Conservation (phyloP, 257 asterid genomes). For the Solanum gracilifrons region DNA sequence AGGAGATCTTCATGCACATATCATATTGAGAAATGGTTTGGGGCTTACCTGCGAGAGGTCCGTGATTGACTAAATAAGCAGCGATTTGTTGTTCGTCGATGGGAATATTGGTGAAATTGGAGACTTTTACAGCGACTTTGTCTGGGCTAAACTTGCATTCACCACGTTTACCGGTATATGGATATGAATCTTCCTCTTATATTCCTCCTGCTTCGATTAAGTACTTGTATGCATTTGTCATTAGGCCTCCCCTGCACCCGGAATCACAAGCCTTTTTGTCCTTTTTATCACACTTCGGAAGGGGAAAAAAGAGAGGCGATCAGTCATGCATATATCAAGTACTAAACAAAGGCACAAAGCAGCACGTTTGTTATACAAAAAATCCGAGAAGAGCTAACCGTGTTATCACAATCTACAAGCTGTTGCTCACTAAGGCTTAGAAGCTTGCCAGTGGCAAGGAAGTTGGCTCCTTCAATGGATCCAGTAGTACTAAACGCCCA, state of each 20-base stretch:
- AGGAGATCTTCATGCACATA: neutral
- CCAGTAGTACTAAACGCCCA: constrained; percentile 97
- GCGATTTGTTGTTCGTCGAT: constrained; percentile 59
- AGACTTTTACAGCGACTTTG: constrained; percentile 40
- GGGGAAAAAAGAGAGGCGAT: neutral
- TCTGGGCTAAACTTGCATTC: constrained; percentile 48
- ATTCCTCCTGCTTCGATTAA: constrained; percentile 70
- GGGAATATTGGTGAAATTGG: constrained; percentile 46
- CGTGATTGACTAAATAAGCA: constrained; percentile 50
- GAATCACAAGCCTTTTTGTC: constrained; percentile 49
- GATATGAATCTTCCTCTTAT: constrained; percentile 50
- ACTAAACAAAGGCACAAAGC: neutral
- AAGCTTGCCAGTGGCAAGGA: constrained; percentile 65
- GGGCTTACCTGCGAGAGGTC: constrained; percentile 65
- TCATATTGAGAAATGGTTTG: neutral
- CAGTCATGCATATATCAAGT: neutral
- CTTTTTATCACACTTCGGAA: constrained; percentile 35
- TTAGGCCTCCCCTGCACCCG: constrained; percentile 77
- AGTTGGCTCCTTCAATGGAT: constrained; percentile 72
- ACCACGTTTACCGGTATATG: constrained; percentile 57
- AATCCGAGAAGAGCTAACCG: constrained; percentile 18
- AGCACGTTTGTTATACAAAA: neutral
- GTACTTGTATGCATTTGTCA: constrained; percentile 83
- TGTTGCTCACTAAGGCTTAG: constrained; percentile 79
- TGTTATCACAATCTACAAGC: constrained; percentile 77